Evolutionary conservation across 108 stramenopile genomes (phyloP).

Genomic region (Skeletonema menzelii): DNA sequence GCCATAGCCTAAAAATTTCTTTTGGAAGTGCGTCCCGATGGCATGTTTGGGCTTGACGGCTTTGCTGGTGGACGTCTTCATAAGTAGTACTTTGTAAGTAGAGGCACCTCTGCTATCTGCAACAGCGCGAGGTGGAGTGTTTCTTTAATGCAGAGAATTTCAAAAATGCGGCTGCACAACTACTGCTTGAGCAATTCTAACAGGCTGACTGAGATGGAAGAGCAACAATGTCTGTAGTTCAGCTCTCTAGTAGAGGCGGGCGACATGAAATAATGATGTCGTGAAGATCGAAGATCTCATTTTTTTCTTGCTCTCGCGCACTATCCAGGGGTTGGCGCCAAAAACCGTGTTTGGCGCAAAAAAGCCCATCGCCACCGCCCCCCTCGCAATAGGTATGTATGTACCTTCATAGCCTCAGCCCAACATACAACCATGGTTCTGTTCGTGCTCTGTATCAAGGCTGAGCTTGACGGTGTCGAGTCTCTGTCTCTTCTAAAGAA

Average conservation of each 20-base stretch:
- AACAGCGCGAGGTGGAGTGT: background rate
- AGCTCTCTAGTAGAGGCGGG: too few species aligned
- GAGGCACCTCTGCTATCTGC: too few species aligned
- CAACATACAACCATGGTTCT: slow-evolving; percentile 66
- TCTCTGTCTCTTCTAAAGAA: slow-evolving; percentile 41
- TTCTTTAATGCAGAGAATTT: background rate
- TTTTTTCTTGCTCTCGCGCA: too few species aligned
- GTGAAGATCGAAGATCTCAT: too few species aligned
- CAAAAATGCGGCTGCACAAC: background rate
- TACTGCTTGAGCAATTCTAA: background rate
- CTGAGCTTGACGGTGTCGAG: slow-evolving; percentile 76
- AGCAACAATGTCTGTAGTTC: background rate
- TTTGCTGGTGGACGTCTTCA: background rate
- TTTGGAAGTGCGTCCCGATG: background rate
- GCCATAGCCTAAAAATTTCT: background rate
- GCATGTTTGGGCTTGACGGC: background rate
- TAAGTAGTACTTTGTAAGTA: background rate
- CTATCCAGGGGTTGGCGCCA: background rate
- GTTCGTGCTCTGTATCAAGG: slow-evolving; percentile 79
- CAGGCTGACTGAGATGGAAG: background rate
- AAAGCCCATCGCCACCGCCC: too few species aligned
- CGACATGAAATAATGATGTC: too few species aligned
- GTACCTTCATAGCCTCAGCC: too few species aligned
- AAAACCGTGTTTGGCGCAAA: background rate
- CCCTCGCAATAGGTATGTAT: too few species aligned